Percentiles rank a stretch among this genome's conserved stretches.
phyloP scores from a whole-genome alignment of 306 rosid species.

The Acacia melanoxylon region DNA sequence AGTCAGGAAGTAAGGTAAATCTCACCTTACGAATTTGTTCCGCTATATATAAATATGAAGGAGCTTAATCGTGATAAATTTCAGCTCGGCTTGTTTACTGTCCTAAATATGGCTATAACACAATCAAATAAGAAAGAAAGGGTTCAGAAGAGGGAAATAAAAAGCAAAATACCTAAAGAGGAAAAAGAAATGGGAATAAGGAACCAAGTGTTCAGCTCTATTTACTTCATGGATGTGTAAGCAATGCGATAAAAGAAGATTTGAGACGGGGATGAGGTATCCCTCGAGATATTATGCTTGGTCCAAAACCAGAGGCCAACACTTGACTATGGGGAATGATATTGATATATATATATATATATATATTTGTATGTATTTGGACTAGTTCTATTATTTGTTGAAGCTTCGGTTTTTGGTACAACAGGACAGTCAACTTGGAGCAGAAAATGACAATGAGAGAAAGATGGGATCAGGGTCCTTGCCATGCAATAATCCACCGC shows the following conservation, averaged over 20 bases:
- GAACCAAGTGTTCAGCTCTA: neutral
- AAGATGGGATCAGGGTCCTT: constrained; percentile 43
- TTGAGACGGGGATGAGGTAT: neutral
- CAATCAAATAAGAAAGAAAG: neutral
- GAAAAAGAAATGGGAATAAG: neutral
- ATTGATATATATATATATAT: constrained; percentile 4
- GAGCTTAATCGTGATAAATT: neutral
- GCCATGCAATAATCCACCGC: constrained; percentile 41
- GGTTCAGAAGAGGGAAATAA: neutral
- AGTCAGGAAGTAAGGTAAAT: constrained; percentile 76
- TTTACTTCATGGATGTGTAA: neutral
- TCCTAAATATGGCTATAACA: neutral
- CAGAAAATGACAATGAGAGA: constrained; percentile 51
- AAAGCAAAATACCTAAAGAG: neutral
- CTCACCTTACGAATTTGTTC: neutral
- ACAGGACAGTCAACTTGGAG: constrained; percentile 52
- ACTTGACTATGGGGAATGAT: neutral
- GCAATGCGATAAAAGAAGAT: neutral
- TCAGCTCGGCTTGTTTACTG: neutral
- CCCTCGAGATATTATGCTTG: constrained; percentile 6
- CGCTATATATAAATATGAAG: neutral
- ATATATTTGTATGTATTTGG: constrained; percentile 12
- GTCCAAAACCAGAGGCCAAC: constrained; percentile 8
- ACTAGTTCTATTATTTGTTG: constrained; percentile 22
- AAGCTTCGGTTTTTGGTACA: constrained; percentile 27